Evolutionary conservation across 768 basidiomycete species (phyloP), one percentile per base, ranked within the genome.

Genomic region (Mycena kentingensis): DNA sequence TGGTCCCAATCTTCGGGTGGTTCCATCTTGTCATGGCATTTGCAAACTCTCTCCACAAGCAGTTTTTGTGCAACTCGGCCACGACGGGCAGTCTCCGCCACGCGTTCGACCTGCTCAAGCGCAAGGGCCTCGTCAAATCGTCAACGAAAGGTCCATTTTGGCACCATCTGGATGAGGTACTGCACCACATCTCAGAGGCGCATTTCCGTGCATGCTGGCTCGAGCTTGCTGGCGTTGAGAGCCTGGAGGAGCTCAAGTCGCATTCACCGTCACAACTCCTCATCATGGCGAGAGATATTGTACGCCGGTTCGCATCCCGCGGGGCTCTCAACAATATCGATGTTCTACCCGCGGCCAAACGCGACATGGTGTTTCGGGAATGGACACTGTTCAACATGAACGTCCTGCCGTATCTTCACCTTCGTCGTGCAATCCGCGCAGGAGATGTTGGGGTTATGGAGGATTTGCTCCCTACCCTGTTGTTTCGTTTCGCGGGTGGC

Each of bases 11-110:
- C 0, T 67, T 69, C 35, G 67, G 70, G 0, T 74, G 69, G 69
- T 67, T 74, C n/a, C 70, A 74, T 51, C 27, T 63, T 0, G 27
- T 55, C 25, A 69, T 73, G 60, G 69, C 66, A 0, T 57, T 66
- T 34, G 65, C 57, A 0, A 63, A 68, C 38, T 72, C 70, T 0
- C 25, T 73, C 1, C 66, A 71, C 32, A 60, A 67, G 13, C 69
- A 73, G 37, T 72, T 67, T 52, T 58, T 63, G 25, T 61, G 63
- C 1, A 65, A 61, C 0, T 52, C 57, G 4, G 38, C 38, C 1
- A 44, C 16, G 3, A 36, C 27, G 8, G 41, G 52, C 1, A 43
- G 58, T n/a, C 42, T 65, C 2, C 39, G 51, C 4, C 54, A 59
- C 13, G 55, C 52, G 1, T 63, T 64, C 27, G 54, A 54, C 34